Evolutionary conservation across 1,284 basidiomycete species (phyloP), one percentile per base, ranked within the genome.

Genomic region (Ceratobasidium sp.): DNA sequence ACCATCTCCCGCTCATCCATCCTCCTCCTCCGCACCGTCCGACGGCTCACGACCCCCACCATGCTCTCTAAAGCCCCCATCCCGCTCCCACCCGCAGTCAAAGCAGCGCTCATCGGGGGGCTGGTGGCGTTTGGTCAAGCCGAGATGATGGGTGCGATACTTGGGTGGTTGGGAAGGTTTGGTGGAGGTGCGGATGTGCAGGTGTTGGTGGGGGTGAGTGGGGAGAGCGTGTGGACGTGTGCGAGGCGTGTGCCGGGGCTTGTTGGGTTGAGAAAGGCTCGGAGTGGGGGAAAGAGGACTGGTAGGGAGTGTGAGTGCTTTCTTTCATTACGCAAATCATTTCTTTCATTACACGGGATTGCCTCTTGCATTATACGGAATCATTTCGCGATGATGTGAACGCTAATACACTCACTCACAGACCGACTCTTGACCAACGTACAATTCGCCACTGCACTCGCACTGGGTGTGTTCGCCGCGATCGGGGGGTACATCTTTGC

Each of bases 401-500:
- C 20, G 20, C 35, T 40, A 67, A 67, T 56, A 72, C 32, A 17
- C 38, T 40, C 10, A 47, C 45, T 22, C 52, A 62, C 73, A 75
- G 79, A 77, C 72, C 87, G 90, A 0, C 79, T 95, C 65, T 84
- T 96, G 74, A 92, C 91, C 15, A 77, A 81, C 13, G 77, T 84
- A 5, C 75, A 83, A 25, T 79, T 80, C 25, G 84, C 94, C 34
- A 87, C 90, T 8, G 92, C 93, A 3, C 80, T 94, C 52, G 90
- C 90, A 0, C 81, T 95, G 84, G 60, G 80, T 3, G 84, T 94
- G 73, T 91, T 93, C 10, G 92, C 92, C 67, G 89, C 92, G 0
- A 81, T 95, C 38, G 82, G 86, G 12, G 92, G 93, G 0, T 97
- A 96, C 77, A 79, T 97, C 2, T 95, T 95, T 75, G 92, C 93